Evolutionary conservation across 179 eudicot species (phyloP).

Genomic region (Sideroxylon spinosum): DNA sequence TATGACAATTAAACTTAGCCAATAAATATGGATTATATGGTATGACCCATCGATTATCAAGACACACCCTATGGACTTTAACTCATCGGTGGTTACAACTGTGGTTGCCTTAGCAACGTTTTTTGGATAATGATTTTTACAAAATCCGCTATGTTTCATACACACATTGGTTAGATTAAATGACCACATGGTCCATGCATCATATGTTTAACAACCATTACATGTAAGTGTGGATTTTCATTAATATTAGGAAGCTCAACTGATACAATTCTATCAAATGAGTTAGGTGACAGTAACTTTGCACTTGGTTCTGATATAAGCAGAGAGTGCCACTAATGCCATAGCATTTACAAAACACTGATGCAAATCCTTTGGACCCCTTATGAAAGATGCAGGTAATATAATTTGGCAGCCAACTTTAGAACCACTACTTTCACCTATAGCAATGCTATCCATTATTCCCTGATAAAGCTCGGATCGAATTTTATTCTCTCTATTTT

Average conservation of each 20-base stretch:
- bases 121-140: too few relatives aligned
- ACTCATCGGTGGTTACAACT: constrained; percentile 7
- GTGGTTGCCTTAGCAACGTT: too few relatives aligned
- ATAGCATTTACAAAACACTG: background rate
- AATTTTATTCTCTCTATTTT: background rate
- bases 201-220: too few relatives aligned
- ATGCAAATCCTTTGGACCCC: background rate
- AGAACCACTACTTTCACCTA: background rate
- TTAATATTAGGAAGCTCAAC: too few relatives aligned
- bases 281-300: too few relatives aligned
- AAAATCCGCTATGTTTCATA: too few relatives aligned
- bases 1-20: constrained; percentile 13
- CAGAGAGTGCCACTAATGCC: background rate
- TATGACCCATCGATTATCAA: constrained; percentile 28
- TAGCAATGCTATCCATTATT: background rate
- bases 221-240: too few relatives aligned
- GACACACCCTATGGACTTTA: background rate
- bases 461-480: background rate
- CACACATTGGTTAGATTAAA: too few relatives aligned
- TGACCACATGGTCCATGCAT: too few relatives aligned
- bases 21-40: constrained; percentile 21
- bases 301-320: too few relatives aligned
- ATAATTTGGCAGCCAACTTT: background rate
- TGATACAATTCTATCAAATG: too few relatives aligned
- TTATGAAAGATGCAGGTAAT: background rate